These are phyloP conservation scores for Bremia lactucae DNA, from an alignment of 352 stramenopile genomes.

Conservation along the genomic window DNA sequence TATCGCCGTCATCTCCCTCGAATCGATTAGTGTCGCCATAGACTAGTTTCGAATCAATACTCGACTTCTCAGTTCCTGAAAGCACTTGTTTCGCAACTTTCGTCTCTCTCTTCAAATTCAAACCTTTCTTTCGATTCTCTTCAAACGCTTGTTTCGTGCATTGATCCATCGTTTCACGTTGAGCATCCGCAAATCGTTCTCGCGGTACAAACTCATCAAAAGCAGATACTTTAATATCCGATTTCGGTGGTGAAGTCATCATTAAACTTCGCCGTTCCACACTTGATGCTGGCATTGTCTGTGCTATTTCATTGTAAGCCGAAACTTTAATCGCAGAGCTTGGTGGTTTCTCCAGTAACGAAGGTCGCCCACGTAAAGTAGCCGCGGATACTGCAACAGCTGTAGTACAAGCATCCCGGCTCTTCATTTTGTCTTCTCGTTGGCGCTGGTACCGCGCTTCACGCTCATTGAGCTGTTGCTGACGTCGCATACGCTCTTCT, in stretches of 20 bases:
- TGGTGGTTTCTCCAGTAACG: constrained; percentile 18
- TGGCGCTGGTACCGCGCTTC: constrained; percentile 7
- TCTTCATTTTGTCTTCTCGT: constrained; percentile 10
- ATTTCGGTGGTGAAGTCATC: constrained; percentile 28
- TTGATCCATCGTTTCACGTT: not conserved
- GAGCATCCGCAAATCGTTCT: constrained; percentile 12
- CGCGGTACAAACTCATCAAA: constrained; percentile 25
- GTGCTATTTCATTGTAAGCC: constrained; percentile 11
- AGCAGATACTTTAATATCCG: constrained; percentile 35
- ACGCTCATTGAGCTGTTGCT: constrained; percentile 11
- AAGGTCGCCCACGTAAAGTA: constrained; percentile 8
- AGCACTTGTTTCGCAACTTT: no score
- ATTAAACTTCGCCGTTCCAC: constrained; percentile 28
- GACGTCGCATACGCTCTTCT: constrained; percentile 12
- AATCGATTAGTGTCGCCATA: no score
- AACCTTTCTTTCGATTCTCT: not conserved
- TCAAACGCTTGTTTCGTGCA: not conserved
- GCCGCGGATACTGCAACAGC: constrained; percentile 9
- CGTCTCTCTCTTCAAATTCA: not conserved
- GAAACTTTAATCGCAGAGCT: constrained; percentile 27
- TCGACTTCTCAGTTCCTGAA: constrained; percentile 1
- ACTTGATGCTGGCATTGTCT: constrained; percentile 26
- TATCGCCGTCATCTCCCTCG: constrained; percentile 12
- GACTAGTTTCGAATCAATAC: no score
- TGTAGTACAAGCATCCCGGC: constrained; percentile 9